Conservation (phyloP, 1,139 yeast genomes). For the Kurtzmaniella quercitrusa region DNA sequence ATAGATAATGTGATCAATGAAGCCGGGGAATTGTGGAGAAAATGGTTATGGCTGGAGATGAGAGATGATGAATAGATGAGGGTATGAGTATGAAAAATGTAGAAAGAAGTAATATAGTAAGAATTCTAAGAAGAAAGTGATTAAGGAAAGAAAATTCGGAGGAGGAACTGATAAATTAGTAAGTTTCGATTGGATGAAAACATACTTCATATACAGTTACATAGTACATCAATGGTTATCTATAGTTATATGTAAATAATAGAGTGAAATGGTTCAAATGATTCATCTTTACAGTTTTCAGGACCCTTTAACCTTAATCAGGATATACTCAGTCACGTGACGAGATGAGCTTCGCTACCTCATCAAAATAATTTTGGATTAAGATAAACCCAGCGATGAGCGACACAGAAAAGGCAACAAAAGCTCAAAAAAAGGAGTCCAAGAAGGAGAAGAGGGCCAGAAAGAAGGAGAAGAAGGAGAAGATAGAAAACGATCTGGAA, state of each 20-base stretch:
- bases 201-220: too few species aligned
- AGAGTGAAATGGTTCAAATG: too few species aligned
- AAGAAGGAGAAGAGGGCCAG: conserved; percentile 24
- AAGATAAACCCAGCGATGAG: conserved; percentile 4
- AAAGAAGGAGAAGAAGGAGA: conserved; percentile 18
- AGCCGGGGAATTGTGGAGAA: conserved; percentile 87
- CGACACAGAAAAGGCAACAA: not conserved
- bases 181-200: too few species aligned
- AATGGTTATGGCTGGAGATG: conserved; percentile 75
- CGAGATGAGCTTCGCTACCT: not conserved
- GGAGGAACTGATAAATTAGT: too few species aligned
- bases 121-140: too few species aligned
- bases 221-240: not conserved
- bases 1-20: conserved; percentile 68
- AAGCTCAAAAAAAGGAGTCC: conserved; percentile 13
- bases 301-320: too few species aligned
- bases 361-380: not conserved
- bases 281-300: too few species aligned
- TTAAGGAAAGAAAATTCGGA: too few species aligned
- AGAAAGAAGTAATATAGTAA: not conserved
- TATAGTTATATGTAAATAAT: too few species aligned
- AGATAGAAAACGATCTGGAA: conserved; percentile 11
- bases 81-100: not conserved
- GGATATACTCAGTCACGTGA: not conserved
- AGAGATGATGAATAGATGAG: conserved; percentile 39